Percentiles rank a stretch among this genome's conserved stretches.
Evolutionary conservation across 2,329 filamentous ascomycete genomes (phyloP).

Genomic region (Colletotrichum orchidophilum): DNA sequence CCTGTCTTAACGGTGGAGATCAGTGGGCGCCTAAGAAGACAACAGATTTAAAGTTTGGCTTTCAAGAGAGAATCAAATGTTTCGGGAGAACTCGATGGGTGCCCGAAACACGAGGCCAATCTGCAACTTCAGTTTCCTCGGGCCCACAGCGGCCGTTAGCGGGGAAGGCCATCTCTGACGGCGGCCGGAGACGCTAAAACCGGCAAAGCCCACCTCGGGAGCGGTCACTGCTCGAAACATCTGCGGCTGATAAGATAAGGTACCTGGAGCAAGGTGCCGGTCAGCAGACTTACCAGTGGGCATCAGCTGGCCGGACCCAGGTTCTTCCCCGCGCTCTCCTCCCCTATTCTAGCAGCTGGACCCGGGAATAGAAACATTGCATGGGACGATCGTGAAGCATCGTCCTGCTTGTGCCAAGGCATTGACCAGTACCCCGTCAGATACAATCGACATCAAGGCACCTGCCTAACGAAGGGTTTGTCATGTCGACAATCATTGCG

Average conservation of each 20-base stretch:
- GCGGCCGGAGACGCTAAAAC: neutral
- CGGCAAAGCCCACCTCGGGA: no score
- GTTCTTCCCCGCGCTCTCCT: neutral
- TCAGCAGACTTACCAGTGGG: neutral
- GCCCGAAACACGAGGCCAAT: neutral
- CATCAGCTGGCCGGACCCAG: neutral
- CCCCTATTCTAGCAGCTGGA: neutral
- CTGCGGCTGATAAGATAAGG: no score
- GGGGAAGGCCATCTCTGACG: neutral
- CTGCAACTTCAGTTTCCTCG: neutral
- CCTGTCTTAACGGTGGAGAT: neutral
- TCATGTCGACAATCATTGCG: neutral
- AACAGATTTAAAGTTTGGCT: neutral
- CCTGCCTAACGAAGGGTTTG: no score
- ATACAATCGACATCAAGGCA: neutral
- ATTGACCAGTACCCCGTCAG: neutral
- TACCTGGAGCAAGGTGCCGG: no score
- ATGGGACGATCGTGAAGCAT: neutral
- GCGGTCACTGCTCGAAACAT: no score
- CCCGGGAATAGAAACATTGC: no score
- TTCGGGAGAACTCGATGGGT: neutral
- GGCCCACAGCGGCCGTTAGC: neutral
- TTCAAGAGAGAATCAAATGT: neutral
- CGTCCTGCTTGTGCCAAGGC: neutral
- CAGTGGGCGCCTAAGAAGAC: neutral